These are phyloP conservation scores for Globisporangium cylindrosporum DNA, from an alignment of 352 stramenopile genomes.

Conservation along the genomic window DNA sequence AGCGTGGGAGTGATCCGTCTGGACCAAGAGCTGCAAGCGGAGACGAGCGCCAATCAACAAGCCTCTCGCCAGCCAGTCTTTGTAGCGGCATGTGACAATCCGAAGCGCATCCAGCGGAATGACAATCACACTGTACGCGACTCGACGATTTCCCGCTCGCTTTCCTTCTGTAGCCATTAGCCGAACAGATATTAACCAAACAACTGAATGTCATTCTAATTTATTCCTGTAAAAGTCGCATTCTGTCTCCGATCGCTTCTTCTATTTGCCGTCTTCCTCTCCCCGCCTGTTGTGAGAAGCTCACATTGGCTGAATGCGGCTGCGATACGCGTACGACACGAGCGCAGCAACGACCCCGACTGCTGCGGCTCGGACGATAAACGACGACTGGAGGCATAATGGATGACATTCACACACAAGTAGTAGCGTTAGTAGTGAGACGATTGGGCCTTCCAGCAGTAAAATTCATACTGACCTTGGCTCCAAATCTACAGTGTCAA, in stretches of 20 bases:
- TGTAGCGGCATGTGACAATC: not conserved
- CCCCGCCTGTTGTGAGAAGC: not conserved
- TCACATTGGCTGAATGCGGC: conserved; percentile 19
- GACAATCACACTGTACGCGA: not conserved
- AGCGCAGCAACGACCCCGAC: conserved; percentile 15
- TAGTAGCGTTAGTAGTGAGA: not conserved
- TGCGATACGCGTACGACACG: conserved; percentile 17
- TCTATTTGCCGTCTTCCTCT: not conserved
- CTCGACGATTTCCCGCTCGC: not conserved
- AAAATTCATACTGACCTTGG: conserved; percentile 1
- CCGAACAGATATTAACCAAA: not conserved
- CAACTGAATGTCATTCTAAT: conserved; percentile 5
- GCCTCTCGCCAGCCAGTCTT: not conserved
- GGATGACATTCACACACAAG: not conserved
- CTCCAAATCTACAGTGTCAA: conserved; percentile 2
- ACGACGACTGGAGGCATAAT: conserved; percentile 3
- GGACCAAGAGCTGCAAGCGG: not conserved
- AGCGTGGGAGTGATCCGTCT: not conserved
- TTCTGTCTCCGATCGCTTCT: not conserved
- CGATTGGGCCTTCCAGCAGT: not conserved
- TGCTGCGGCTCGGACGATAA: conserved; percentile 13
- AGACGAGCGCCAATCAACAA: not conserved
- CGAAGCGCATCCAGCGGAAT: not conserved
- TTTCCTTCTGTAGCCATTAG: not conserved
- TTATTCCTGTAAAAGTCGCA: conserved; percentile 7